Base-by-base conservation (phyloP, 768 basidiomycete species). In the Termitomyces sp. region DNA sequence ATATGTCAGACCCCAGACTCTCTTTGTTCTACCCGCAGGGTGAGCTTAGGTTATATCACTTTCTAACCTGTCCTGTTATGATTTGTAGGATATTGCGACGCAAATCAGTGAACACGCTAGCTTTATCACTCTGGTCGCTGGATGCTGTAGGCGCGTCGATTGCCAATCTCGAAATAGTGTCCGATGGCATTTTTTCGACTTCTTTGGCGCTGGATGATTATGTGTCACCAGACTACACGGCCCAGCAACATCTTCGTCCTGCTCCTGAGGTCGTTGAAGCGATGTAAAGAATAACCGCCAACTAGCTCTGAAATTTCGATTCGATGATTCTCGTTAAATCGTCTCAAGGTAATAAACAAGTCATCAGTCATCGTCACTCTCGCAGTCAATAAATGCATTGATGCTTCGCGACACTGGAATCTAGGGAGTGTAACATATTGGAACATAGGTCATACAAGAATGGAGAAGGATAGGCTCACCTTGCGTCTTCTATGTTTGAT, bases 351-450 rank as follows among this genome's bases (percentile, higher is more conserved):
- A 29, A 14, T 10, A 32, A 31, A 35, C 34, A n/a, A n/a, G n/a
- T n/a, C 25, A 52, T 73, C 64, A 81, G n/a, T 84, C 83, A 19
- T 81, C 80, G 37, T 87, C 86, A 62, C 87, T 89, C 64, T 90
- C 86, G 63, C 88, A 86, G 38, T 72, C 77, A 58, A 92, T 72
- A 67, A 91, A 91, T 5, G 85, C 86, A 75, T 80, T 81, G 50
- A 92, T 89, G 57, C 83, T 87, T 56, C 75, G 74, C 19, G 80
- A 74, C 16, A 57, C 61, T 35, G 56, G 55, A 23, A 54, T 42
- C 62, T 65, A 43, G 42, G 82, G 82, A n/a, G 23, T n/a, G 14
- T 17, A 17, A 50, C 23, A 43, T 43, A 19, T 41, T 51, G 14
- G 16, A 45, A 27, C 25, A 12, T 34, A 14, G 8, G 31, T 37